Evolutionary conservation across 2,329 filamentous ascomycete species (phyloP), one percentile per base, ranked within the genome.

Genomic region (Xylariales sp.): DNA sequence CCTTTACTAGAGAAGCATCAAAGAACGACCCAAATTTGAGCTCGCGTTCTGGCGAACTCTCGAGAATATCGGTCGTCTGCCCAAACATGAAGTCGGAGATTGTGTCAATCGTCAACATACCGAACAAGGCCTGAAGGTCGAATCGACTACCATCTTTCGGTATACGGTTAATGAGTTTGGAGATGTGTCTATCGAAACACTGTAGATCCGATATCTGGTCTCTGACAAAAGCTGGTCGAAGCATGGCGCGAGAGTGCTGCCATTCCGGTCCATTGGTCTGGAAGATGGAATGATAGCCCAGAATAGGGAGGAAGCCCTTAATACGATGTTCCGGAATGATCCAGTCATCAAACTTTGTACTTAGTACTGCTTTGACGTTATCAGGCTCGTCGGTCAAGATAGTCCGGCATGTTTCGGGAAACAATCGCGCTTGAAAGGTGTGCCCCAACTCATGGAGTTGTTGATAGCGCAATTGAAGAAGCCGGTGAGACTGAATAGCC

Each of bases 141-240:
- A 87, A 66, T 1, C 63, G 67, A 2, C 60, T 59, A 36, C 77
- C 71, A 52, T 81, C 69, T 10, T 54, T 59, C 0, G 81, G 80
- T 4, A 88, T 71, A 4, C 70, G 69, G 21, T 75, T 62, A 38
- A 88, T 63, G 31, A 82, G 65, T 28, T 77, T 70, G 41, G 74
- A 66, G 10, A 86, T 71, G 57, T 91, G 86, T 14, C 70, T 68
- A 55, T 90, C 85, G 50, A 88, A 82, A 33, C 81, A 78, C 27
- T 80, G 70, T 18, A 91, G 69, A 57, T 91, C 84, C 25, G 82
- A 80, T 25, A 78, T 66, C 57, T 77, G 72, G 44, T 74, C 66
- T 14, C 70, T 62, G 14, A 70, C 66, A 46, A 78, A 78, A 48
- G 71, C 68, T 0, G 77, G 77, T 12, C 74, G 62, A 15, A 82